Evolutionary conservation across 163 green algal genomes (phyloP).

Genomic region (Chlamydomonas reinhardtii): DNA sequence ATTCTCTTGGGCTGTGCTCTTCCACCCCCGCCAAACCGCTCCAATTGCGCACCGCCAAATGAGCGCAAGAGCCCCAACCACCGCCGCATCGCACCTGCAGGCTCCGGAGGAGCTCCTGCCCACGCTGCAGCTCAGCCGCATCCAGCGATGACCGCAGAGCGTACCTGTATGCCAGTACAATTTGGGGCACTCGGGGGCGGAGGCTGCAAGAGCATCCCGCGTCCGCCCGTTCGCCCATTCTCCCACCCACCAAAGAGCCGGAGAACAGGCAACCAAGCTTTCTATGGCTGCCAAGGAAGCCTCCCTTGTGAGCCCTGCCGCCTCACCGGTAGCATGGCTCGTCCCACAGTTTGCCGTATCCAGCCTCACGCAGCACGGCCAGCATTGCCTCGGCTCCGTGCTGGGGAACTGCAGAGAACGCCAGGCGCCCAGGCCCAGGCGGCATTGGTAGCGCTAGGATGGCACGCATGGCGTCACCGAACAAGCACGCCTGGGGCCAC

Average conservation of each 20-base stretch:
- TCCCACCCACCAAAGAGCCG: no score
- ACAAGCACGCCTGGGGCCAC: neutral
- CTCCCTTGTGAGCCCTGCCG: neutral
- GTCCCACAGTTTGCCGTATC: constrained; percentile 20
- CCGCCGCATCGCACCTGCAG: no score
- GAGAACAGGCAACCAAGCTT: no score
- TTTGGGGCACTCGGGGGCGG: no score
- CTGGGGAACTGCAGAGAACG: constrained; percentile 6
- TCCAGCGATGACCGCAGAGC: neutral
- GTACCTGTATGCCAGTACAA: neutral
- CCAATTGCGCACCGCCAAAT: no score
- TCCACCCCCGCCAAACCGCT: no score
- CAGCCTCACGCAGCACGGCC: constrained; percentile 17
- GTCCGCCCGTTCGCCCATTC: no score
- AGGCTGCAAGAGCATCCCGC: no score
- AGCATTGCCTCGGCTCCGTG: constrained; percentile 7
- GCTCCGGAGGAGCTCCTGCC: neutral
- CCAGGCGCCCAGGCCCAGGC: neutral
- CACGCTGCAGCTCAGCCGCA: neutral
- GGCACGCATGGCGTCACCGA: neutral
- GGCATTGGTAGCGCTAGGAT: constrained; percentile 15
- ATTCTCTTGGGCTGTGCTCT: no score
- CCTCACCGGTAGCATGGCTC: constrained; percentile 17
- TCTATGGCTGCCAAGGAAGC: no score
- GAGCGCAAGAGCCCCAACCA: no score